Base-by-base conservation (phyloP, 1,284 basidiomycete genomes). In the Leccinum subrobustum region DNA sequence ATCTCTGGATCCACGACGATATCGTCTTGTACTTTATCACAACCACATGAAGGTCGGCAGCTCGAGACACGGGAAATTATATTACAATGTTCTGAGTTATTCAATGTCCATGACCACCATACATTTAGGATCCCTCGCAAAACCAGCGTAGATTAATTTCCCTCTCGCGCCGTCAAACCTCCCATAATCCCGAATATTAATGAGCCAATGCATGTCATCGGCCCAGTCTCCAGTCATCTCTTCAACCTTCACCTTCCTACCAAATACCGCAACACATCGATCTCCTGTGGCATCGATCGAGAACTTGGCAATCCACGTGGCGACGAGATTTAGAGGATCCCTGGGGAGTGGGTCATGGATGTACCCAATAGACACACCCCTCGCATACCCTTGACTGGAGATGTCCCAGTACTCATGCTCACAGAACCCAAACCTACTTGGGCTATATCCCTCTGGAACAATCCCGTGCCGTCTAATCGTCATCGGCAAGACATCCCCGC, bases 1-100 rank as follows among this genome's bases (percentile, higher is more conserved):
- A 57, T 58, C 44, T 37, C 18, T 6, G 35, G 52, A 58, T 66
- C 59, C 29, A 63, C 52, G 16, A 33, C 42, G 56, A 29, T 29
- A 63, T 60, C n/a, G n/a, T 23, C 9, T 56, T 39, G 16, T 57
- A 29, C 29, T 29, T 29, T 12, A 33, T 33, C 31, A 33, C 11
- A 11, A 33, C 31, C 31, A 33, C 11, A 33, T 33, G 31, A 33
- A 33, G 11, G 11, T 33, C 11, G 11, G 11, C 31, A 33, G 31
- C 31, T 33, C 31, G 31, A 33, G 31, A 33, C 31, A 31, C 11
- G 31, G 31, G 31, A 33, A 33, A 33, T 33, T 33, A 33, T 33
- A 33, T 33, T 33, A 33, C 31, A 33, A 33, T 33, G 11, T 12
- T 12, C 11, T 11, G 31, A n/a, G 16, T 39, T 39, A n/a, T n/a